phyloP scores from a whole-genome alignment of 331 rosid species.

The Cydonia oblonga region DNA sequence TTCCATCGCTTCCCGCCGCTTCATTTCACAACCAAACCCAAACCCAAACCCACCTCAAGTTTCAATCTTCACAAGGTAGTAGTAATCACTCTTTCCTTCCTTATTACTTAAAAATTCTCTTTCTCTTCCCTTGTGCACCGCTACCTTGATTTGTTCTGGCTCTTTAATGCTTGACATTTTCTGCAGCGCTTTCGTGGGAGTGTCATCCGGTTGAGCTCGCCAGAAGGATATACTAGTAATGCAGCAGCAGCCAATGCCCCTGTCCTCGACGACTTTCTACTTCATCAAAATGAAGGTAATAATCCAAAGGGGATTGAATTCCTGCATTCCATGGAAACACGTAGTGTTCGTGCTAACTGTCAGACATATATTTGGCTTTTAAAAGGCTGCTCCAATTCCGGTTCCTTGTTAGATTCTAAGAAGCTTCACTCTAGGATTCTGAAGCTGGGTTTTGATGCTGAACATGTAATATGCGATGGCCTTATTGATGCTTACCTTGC shows the following conservation, averaged over 20 bases:
- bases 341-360: slow-evolving; percentile 55
- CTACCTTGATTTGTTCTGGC: background rate
- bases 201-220: slow-evolving; percentile 17
- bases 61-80: slow-evolving; percentile 19
- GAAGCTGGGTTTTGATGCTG: slow-evolving; percentile 50
- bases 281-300: slow-evolving; percentile 14
- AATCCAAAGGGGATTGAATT: slow-evolving; percentile 31
- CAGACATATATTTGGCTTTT: slow-evolving; percentile 71
- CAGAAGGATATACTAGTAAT: slow-evolving; percentile 22
- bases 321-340: slow-evolving; percentile 56
- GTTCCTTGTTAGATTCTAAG: slow-evolving; percentile 35
- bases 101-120: too few relatives aligned
- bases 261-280: slow-evolving; percentile 18
- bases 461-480: slow-evolving; percentile 30
- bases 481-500: slow-evolving; percentile 41
- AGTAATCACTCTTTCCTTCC: background rate
- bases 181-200: slow-evolving; percentile 28
- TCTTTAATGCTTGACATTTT: background rate
- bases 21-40: background rate
- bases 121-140: background rate
- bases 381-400: slow-evolving; percentile 45
- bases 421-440: slow-evolving; percentile 68
- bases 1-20: slow-evolving; percentile 9
- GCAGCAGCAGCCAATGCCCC: slow-evolving; percentile 20
- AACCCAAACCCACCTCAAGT: background rate